A percentile compares a stretch with the other conserved stretches of the same genome.
phyloP scores from a whole-genome alignment of 2,329 filamentous ascomycete species.

The Fusarium vanettenii region DNA sequence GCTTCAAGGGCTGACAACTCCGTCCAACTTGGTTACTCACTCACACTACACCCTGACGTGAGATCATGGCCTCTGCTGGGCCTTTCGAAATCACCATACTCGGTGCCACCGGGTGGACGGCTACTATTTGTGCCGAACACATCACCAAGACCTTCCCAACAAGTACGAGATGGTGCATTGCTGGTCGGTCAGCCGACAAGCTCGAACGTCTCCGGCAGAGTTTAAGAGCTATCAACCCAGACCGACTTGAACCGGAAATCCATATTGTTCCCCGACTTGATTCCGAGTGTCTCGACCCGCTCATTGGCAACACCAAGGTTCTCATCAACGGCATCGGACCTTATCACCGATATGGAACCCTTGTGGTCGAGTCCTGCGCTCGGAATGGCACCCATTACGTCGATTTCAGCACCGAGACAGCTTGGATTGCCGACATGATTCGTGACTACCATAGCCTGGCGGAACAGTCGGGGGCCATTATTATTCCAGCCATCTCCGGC shows the following conservation, averaged over 20 bases:
- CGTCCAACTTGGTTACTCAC: background rate
- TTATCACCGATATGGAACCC: background rate
- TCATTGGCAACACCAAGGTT: background rate
- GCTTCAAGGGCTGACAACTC: background rate
- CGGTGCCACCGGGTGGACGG: background rate
- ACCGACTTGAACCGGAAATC: background rate
- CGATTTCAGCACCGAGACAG: constrained; percentile 7
- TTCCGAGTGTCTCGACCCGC: background rate
- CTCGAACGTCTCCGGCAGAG: background rate
- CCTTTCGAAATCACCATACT: background rate
- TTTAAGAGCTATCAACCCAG: background rate
- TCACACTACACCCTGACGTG: background rate
- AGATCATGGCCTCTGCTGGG: background rate
- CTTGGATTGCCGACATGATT: constrained; percentile 1
- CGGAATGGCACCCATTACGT: constrained; percentile 7
- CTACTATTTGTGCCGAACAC: background rate
- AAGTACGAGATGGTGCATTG: constrained; percentile 3
- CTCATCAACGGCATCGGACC: constrained; percentile 6
- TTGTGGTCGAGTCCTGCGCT: background rate
- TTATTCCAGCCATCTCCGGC: background rate
- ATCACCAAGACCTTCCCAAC: background rate
- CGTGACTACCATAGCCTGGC: background rate
- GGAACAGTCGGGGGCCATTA: background rate
- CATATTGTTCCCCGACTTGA: background rate
- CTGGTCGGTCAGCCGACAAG: background rate